Percentiles rank a stretch among this genome's conserved stretches.
Evolutionary conservation across 345 rosid species (phyloP).

Genomic region (Conringia planisiliqua): DNA sequence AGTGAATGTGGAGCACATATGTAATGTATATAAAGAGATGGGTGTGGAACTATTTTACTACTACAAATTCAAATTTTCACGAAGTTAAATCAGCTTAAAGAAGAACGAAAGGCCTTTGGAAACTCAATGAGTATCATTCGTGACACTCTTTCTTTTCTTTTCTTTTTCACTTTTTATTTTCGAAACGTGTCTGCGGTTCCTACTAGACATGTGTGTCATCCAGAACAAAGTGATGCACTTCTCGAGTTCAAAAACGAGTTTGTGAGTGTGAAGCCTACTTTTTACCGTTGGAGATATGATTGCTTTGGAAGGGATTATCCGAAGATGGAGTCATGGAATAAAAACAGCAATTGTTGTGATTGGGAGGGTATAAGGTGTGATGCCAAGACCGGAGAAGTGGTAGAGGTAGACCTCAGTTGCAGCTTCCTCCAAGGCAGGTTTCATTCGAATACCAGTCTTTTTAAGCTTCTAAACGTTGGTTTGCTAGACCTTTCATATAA

Average conservation of each 20-base stretch:
- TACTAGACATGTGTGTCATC: neutral
- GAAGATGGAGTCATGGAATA: neutral
- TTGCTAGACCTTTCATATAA: neutral
- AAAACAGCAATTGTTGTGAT: neutral
- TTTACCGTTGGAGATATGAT: too few relatives aligned
- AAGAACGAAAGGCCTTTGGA: neutral
- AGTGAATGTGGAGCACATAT: neutral
- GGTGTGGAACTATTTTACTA: neutral
- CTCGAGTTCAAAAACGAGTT: neutral
- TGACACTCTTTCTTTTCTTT: neutral
- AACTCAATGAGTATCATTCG: neutral
- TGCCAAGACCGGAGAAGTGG: neutral
- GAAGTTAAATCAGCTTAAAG: too few relatives aligned
- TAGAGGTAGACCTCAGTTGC: neutral
- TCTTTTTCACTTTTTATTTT: neutral
- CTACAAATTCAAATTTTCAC: neutral
- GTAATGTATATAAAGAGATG: neutral
- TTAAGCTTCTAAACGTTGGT: neutral
- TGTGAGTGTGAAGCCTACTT: too few relatives aligned
- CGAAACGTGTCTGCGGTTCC: neutral
- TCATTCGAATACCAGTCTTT: neutral
- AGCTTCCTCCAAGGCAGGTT: neutral
- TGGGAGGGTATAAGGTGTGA: conserved; percentile 4
- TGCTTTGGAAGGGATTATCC: too few relatives aligned
- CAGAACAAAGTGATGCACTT: neutral